These are phyloP conservation scores for Carex pumila DNA, from an alignment of 176 grass and related monocot genomes.

Conservation along the genomic window DNA sequence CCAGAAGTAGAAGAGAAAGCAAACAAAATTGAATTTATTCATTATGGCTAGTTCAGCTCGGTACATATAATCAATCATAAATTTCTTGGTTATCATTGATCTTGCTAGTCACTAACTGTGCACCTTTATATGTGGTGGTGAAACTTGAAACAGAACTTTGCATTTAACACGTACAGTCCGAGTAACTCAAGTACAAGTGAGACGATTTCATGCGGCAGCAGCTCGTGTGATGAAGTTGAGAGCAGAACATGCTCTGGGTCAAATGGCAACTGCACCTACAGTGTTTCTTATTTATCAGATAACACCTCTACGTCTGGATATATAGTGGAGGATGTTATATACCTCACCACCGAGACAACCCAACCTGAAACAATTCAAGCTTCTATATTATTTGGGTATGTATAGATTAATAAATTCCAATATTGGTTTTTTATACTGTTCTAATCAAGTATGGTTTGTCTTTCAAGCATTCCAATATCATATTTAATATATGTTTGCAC, in stretches of 20 bases:
- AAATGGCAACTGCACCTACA: slow-evolving; percentile 62
- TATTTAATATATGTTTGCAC: not conserved
- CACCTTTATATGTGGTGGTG: not conserved
- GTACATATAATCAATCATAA: not conserved
- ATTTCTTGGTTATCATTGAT: not conserved
- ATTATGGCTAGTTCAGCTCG: not conserved
- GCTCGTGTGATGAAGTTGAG: slow-evolving; percentile 33
- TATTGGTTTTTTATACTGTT: not conserved
- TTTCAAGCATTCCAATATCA: not conserved
- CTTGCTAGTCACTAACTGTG: not conserved
- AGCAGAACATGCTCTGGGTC: slow-evolving; percentile 25
- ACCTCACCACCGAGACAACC: slow-evolving; percentile 42
- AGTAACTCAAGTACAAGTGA: slow-evolving; percentile 54
- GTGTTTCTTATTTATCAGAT: slow-evolving; percentile 42
- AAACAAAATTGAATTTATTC: not conserved
- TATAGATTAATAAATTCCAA: not conserved
- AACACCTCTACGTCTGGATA: slow-evolving; percentile 79
- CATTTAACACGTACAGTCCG: slow-evolving; percentile 55
- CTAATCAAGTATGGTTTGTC: not conserved
- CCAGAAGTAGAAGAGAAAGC: not conserved
- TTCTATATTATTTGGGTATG: slow-evolving; percentile 81
- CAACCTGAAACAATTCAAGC: slow-evolving; percentile 37
- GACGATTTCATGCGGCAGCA: slow-evolving; percentile 60
- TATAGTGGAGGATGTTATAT: slow-evolving; percentile 71
- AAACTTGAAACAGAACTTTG: slow-evolving; percentile 29